Base-by-base conservation (phyloP, 768 basidiomycete species). In the Termitomyces sp. region DNA sequence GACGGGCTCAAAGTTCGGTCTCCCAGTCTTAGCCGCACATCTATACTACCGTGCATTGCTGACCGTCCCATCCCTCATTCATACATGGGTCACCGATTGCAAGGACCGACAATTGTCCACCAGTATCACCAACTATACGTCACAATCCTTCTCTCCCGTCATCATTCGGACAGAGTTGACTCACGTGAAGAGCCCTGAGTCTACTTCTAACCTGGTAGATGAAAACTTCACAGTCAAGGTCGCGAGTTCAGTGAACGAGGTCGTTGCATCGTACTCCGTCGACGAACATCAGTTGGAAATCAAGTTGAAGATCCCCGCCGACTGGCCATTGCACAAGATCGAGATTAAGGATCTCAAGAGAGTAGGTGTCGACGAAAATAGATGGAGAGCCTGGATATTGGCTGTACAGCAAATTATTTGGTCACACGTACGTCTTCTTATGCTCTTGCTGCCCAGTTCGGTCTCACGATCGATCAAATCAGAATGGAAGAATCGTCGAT, bases 241-340 rank as follows among this genome's bases (percentile, higher is more conserved):
- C 22, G 83, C 87, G 0, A 75, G 73, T 38, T 82, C 84, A 2
- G 82, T 87, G 24, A 87, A 89, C 62, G 97, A 98, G 73, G 91
- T 97, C 46, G 85, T 84, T 1, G 93, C 89, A 11, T 82, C 84
- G 18, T 99, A 96, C 69, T 78, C 83, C 36, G 90, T 99, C 1
- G 97, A 99, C 71, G 97, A 99, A 48, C 93, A 98, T 70, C 84
- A 88, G 55, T 84, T 99, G 65, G 96, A 98, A 75, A 87, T 99
- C 60, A 86, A 83, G 42, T 77, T 98, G 63, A 85, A 88, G 67
- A 86, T 98, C 33, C 97, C 97, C 6, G 70, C 74, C 2, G 96
- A 98, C 69, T 99, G 93, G 86, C 97, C 97, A 0, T 77, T 99
- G 39, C 89, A 89, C 64, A 82, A 81, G 48, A 89, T 98, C 32